A percentile compares a stretch with the other conserved stretches of the same genome.
phyloP scores from a whole-genome alignment of 2,329 filamentous ascomycete genomes.

The Trichoderma oligosporum region DNA sequence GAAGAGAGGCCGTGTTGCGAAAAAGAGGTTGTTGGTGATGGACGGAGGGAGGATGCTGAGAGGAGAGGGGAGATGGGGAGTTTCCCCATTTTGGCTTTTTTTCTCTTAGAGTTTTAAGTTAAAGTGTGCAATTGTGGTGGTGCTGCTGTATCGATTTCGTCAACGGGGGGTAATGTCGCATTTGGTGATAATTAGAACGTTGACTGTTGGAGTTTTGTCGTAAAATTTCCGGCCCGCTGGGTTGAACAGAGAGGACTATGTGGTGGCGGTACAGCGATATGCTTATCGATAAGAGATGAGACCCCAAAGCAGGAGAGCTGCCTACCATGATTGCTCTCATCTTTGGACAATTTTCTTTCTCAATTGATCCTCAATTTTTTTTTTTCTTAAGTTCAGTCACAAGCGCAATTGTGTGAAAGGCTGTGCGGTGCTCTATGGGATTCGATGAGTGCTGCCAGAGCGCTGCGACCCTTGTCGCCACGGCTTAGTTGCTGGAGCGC shows the following conservation, averaged over 20 bases:
- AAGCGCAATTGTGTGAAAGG: too few species aligned
- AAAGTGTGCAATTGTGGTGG: background rate
- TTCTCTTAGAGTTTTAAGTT: background rate
- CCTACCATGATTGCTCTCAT: background rate
- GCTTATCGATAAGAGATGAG: slow-evolving; percentile 18
- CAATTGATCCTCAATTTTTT: background rate
- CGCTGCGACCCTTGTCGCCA: slow-evolving; percentile 23
- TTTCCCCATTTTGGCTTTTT: slow-evolving; percentile 29
- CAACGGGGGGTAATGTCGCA: background rate
- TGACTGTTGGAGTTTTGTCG: slow-evolving; percentile 18
- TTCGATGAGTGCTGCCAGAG: slow-evolving; percentile 24
- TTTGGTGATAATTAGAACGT: background rate
- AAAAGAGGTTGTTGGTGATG: slow-evolving; percentile 26
- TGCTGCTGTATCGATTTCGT: background rate
- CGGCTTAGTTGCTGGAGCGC: slow-evolving; percentile 6
- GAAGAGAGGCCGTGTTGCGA: slow-evolving; percentile 25
- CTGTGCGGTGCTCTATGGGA: slow-evolving; percentile 16
- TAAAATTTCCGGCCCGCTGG: slow-evolving; percentile 26
- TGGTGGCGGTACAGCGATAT: background rate
- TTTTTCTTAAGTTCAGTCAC: too few species aligned
- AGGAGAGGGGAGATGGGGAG: slow-evolving; percentile 28
- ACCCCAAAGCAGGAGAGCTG: background rate
- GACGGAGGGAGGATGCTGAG: slow-evolving; percentile 17
- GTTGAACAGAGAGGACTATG: background rate
- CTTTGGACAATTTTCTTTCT: background rate